These are phyloP conservation scores for Verticillium zaregamsianum DNA, from an alignment of 2,329 filamentous ascomycete genomes.

Conservation along the genomic window DNA sequence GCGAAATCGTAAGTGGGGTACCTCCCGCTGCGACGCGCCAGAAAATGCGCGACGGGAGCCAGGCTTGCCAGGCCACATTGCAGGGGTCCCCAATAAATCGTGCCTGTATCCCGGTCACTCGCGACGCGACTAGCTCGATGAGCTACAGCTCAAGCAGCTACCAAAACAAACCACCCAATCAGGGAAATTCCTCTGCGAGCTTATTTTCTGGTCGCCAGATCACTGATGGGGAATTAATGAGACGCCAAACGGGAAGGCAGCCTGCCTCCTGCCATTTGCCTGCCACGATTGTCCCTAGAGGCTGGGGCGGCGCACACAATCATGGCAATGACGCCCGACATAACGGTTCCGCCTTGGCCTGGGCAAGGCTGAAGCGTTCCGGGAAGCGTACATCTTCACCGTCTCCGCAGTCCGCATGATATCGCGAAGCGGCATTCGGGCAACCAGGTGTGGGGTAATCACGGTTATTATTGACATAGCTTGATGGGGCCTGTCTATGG, in stretches of 20 bases:
- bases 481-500: not conserved
- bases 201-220: not conserved
- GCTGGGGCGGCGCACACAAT: not conserved
- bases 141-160: not conserved
- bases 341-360: not conserved
- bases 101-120: not conserved
- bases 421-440: not conserved
- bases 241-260: not conserved
- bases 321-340: not conserved
- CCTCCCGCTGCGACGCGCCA: not conserved
- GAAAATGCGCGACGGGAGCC: slow-evolving; percentile 1
- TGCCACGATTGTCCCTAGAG: not conserved
- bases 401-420: not conserved
- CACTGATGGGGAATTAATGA: not conserved
- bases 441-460: not conserved
- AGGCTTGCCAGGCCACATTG: not conserved
- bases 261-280: not conserved
- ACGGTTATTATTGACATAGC: too few relatives aligned
- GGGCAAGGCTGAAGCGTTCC: not conserved
- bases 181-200: not conserved
- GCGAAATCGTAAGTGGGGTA: not conserved
- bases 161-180: not conserved
- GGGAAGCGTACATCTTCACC: not conserved
- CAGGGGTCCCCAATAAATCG: not conserved
- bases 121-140: not conserved